Evolutionary conservation across 306 rosid genomes (phyloP).

Genomic region (Casuarina cunninghamiana): DNA sequence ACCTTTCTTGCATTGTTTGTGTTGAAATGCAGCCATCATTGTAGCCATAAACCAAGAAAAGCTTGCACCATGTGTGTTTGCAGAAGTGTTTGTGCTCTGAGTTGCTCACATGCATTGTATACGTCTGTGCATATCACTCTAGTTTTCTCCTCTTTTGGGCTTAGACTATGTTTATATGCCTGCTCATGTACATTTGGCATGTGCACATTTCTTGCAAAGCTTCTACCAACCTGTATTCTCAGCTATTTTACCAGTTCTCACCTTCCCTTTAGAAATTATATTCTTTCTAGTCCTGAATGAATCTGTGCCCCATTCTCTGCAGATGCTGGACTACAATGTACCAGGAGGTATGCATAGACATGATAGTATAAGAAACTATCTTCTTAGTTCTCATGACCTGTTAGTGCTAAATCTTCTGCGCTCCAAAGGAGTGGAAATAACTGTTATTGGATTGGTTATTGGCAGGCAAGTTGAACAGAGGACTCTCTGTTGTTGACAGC

Average conservation of each 20-base stretch:
- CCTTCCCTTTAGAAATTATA: not conserved
- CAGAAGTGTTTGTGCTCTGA: not conserved
- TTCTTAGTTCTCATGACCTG: not conserved
- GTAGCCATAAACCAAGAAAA: not conserved
- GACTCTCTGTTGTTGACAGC: conserved; percentile 61
- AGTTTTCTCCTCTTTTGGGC: not conserved
- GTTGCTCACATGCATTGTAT: not conserved
- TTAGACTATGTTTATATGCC: not conserved
- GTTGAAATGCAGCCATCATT: not conserved
- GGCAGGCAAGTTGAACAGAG: conserved; percentile 31
- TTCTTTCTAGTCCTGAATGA: conserved; percentile 6
- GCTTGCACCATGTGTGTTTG: not conserved
- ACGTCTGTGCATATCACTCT: not conserved
- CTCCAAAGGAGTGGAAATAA: not conserved
- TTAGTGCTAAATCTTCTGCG: not conserved
- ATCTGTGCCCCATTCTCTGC: conserved; percentile 8
- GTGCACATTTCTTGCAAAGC: not conserved
- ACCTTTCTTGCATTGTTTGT: not conserved
- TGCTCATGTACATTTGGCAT: not conserved
- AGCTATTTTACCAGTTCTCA: not conserved
- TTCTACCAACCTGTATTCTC: not conserved
- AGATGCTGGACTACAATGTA: conserved; percentile 94
- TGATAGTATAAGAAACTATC: conserved; percentile 19
- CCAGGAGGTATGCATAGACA: conserved; percentile 60
- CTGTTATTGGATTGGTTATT: not conserved